Conservation (phyloP, 257 asterid species). For the Cordia subcordata region DNA sequence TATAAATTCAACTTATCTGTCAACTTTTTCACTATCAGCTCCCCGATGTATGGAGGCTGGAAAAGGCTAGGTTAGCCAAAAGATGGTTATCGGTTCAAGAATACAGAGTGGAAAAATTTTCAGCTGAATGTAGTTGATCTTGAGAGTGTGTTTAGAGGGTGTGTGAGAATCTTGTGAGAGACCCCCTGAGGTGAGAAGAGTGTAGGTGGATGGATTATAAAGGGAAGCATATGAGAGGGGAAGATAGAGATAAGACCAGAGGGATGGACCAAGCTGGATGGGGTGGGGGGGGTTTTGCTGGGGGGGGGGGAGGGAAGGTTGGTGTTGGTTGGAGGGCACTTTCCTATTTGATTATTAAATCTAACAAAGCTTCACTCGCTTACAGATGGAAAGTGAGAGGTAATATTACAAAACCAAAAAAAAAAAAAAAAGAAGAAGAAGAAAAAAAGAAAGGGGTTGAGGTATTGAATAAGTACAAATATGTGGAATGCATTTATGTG, state of each 20-base stretch:
- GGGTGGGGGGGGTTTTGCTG: background rate
- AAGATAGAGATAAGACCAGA: conserved; percentile 4
- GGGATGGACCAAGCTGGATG: background rate
- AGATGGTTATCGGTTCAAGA: background rate
- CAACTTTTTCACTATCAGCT: background rate
- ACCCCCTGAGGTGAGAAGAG: conserved; percentile 33
- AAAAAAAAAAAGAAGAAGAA: no score
- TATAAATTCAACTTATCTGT: no score
- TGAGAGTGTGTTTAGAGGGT: conserved; percentile 10
- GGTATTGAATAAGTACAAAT: conserved; percentile 7
- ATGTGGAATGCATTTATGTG: conserved; percentile 30
- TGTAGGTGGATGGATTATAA: conserved; percentile 41
- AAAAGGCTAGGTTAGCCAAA: background rate
- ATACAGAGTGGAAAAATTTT: background rate
- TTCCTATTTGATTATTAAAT: conserved; percentile 16
- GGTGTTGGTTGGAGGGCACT: conserved; percentile 59
- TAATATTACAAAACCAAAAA: no score
- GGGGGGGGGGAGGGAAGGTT: conserved; percentile 3
- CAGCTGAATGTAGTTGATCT: conserved; percentile 1
- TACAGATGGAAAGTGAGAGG: conserved; percentile 34
- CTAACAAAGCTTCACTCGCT: conserved; percentile 13
- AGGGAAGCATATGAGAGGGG: conserved; percentile 11
- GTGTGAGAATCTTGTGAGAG: conserved; percentile 15
- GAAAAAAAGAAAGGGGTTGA: background rate
- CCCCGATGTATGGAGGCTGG: background rate